A percentile compares a stretch with the other conserved stretches of the same genome.
Evolutionary conservation across 2,329 filamentous ascomycete genomes (phyloP).

Genomic region (Colletotrichum trifolii): DNA sequence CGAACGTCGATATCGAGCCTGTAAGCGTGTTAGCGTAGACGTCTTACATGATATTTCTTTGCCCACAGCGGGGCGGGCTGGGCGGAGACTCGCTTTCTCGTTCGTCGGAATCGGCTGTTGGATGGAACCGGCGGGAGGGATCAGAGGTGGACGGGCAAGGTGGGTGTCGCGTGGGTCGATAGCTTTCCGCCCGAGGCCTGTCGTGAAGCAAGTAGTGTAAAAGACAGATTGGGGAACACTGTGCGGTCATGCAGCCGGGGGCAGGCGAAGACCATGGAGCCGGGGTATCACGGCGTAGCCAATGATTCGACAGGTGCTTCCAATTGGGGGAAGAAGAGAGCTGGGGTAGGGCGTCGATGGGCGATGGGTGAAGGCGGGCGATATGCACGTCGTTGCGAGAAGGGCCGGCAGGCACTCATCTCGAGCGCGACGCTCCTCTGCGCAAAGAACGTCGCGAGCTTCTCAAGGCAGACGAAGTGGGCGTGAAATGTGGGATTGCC

Average conservation of each 20-base stretch:
- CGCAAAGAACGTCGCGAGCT: neutral
- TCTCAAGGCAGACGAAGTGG: neutral
- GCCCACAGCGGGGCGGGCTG: conserved; percentile 22
- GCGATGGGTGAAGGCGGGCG: neutral
- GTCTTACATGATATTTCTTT: neutral
- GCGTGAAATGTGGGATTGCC: conserved; percentile 18
- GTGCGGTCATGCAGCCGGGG: conserved; percentile 28
- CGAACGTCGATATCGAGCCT: conserved; percentile 10
- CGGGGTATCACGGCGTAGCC: too few relatives aligned
- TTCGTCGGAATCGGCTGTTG: conserved; percentile 5
- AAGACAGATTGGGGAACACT: conserved; percentile 5
- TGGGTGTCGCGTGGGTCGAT: conserved; percentile 7
- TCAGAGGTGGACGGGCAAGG: conserved; percentile 16
- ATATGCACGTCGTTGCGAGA: neutral
- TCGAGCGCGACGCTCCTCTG: too few relatives aligned
- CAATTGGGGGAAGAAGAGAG: neutral
- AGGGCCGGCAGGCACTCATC: too few relatives aligned
- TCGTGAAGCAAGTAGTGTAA: too few relatives aligned
- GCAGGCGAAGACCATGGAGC: conserved; percentile 5
- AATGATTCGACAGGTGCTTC: conserved; percentile 5
- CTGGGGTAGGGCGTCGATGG: conserved; percentile 16
- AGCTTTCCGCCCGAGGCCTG: conserved; percentile 18
- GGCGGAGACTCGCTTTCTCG: conserved; percentile 16
- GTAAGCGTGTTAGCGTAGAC: neutral
- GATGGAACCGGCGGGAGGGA: conserved; percentile 24